Percentiles rank a stretch among this genome's conserved stretches.
Conservation (phyloP, 345 rosid species). For the Gossypium rotundifolium region DNA sequence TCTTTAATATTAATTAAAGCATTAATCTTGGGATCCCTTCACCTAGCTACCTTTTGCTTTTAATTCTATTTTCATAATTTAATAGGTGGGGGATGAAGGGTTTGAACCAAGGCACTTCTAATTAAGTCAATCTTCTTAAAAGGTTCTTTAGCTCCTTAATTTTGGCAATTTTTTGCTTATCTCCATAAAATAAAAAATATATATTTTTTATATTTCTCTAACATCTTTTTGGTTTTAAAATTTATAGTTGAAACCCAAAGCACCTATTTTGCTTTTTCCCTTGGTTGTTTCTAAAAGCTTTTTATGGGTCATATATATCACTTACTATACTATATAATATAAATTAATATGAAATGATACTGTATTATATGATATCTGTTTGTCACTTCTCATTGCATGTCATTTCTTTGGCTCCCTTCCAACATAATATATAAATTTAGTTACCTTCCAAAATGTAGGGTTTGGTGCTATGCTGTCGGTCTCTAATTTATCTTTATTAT, state of each 20-base stretch:
- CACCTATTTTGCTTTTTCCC: not conserved
- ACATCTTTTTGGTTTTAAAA: no score
- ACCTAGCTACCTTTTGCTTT: not conserved
- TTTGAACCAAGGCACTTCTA: not conserved
- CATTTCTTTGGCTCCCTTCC: conserved; percentile 2
- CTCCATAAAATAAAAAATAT: no score
- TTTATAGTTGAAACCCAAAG: no score
- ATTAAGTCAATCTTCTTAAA: not conserved
- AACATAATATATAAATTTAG: conserved; percentile 1
- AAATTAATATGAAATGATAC: no score
- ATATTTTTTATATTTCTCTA: no score
- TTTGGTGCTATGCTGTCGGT: not conserved
- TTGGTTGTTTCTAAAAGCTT: not conserved
- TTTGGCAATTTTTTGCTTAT: no score
- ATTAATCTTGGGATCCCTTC: not conserved
- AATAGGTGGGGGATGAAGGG: not conserved
- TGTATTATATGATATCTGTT: not conserved
- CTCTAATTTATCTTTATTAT: not conserved
- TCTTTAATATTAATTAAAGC: not conserved
- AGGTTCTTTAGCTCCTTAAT: no score
- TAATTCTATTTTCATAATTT: not conserved
- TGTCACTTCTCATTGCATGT: conserved; percentile 1
- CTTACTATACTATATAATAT: no score
- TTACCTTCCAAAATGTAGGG: not conserved
- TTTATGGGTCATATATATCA: not conserved